A percentile compares a stretch with the other conserved stretches of the same genome.
Conservation (phyloP, 139 green algal genomes). For the Chlorella sorokiniana region DNA sequence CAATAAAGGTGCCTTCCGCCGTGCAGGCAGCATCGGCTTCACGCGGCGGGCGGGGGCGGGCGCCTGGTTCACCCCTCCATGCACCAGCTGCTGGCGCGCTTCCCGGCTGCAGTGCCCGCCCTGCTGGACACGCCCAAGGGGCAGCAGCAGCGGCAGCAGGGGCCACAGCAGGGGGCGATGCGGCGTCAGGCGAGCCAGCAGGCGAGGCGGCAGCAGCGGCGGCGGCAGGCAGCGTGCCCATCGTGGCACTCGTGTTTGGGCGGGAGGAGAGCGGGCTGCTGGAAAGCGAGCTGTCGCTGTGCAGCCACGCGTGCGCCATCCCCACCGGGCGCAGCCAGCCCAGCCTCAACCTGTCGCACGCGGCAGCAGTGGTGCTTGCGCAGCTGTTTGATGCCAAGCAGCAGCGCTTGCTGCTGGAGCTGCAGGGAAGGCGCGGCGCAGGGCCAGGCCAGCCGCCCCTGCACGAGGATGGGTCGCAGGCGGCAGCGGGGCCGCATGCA, state of each 20-base stretch:
- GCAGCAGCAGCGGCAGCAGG: background rate
- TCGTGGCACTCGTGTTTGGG: conserved; percentile 76
- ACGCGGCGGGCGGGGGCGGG: conserved; percentile 31
- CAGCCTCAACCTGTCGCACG: conserved; percentile 78
- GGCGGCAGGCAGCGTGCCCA: background rate
- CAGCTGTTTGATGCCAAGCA: conserved; percentile 49
- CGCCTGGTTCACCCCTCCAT: conserved; percentile 27
- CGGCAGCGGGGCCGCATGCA: background rate
- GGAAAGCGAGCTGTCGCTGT: conserved; percentile 71
- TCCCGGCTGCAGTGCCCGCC: conserved; percentile 4
- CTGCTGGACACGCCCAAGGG: background rate
- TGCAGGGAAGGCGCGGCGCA: too few relatives aligned
- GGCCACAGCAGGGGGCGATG: background rate
- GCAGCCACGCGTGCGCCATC: conserved; percentile 72
- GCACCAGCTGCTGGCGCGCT: conserved; percentile 23
- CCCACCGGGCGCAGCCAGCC: conserved; percentile 65
- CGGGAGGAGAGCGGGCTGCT: conserved; percentile 75
- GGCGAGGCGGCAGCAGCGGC: background rate
- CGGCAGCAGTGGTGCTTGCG: conserved; percentile 66
- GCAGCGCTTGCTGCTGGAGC: conserved; percentile 12
- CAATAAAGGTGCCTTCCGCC: background rate
- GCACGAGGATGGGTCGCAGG: background rate
- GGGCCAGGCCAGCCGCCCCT: background rate
- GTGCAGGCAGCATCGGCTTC: conserved; percentile 38
- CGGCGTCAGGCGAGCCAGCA: background rate